phyloP scores from a whole-genome alignment of 176 grass and related monocot species.

The Paspalum notatum region DNA sequence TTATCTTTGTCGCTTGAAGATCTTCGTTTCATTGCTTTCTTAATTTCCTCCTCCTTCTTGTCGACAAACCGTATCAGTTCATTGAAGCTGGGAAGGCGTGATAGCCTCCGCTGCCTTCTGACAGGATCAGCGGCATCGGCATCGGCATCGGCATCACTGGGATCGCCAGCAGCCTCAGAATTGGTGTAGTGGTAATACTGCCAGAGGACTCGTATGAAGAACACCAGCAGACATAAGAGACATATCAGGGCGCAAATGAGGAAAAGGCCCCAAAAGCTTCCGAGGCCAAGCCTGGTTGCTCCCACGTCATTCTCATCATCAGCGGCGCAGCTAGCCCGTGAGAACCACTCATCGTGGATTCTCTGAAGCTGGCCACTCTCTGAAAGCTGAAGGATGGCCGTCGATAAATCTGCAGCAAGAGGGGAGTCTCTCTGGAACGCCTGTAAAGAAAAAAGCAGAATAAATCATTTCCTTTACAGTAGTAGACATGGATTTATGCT shows the following conservation, averaged over 20 bases:
- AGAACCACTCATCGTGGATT: conserved; percentile 80
- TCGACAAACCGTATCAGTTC: conserved; percentile 68
- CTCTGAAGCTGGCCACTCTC: conserved; percentile 84
- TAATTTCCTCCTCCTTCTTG: conserved; percentile 61
- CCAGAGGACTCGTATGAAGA: conserved; percentile 56
- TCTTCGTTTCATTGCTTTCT: conserved; percentile 45
- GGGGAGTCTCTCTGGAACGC: conserved; percentile 93
- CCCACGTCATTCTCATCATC: conserved; percentile 48
- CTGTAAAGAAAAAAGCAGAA: conserved; percentile 38
- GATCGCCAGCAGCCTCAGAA: conserved; percentile 11
- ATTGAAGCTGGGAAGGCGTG: conserved; percentile 63
- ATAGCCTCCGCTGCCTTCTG: not conserved
- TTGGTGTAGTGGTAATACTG: conserved; percentile 54
- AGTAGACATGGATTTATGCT: not conserved
- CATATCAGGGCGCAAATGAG: conserved; percentile 73
- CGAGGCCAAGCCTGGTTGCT: conserved; percentile 57
- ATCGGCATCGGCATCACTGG: not conserved
- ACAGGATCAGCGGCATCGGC: not conserved
- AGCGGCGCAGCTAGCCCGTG: conserved; percentile 40
- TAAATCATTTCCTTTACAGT: not conserved
- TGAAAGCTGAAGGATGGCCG: conserved; percentile 82
- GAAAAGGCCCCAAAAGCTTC: conserved; percentile 90
- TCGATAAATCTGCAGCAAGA: conserved; percentile 78
- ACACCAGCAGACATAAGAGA: conserved; percentile 50
- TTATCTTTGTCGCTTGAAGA: conserved; percentile 62